Percentiles rank a stretch among this genome's conserved stretches.
phyloP scores from a whole-genome alignment of 768 basidiomycete species.

The Termitomyces sp. region DNA sequence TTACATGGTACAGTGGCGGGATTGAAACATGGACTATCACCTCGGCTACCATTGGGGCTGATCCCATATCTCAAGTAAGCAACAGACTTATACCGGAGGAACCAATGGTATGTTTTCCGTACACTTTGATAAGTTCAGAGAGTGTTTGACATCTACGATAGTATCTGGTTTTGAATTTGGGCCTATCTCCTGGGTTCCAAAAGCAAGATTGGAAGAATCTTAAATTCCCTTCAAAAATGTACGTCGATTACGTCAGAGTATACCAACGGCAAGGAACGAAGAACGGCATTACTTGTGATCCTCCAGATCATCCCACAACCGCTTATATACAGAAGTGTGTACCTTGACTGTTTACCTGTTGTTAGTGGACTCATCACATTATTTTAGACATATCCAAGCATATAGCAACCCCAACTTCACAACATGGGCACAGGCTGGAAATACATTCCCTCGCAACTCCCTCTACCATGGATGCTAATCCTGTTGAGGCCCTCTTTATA shows the following conservation, averaged over 20 bases:
- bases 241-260: constrained; percentile 86
- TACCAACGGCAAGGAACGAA: constrained; percentile 76
- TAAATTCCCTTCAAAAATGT: constrained; percentile 76
- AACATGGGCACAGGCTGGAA: constrained; percentile 77
- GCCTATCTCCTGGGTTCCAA: constrained; percentile 78
- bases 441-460: constrained; percentile 70
- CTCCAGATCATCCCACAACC: constrained; percentile 71
- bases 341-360: not conserved
- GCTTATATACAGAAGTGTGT: constrained; percentile 70
- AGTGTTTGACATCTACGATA: constrained; percentile 23
- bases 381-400: constrained; percentile 40
- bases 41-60: constrained; percentile 63
- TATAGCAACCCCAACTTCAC: constrained; percentile 84
- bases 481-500: not conserved
- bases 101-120: constrained; percentile 70
- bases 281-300: constrained; percentile 76
- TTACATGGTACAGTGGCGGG: constrained; percentile 79
- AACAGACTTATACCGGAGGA: constrained; percentile 83
- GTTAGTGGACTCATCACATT: not conserved
- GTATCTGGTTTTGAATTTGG: constrained; percentile 86
- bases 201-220: constrained; percentile 67
- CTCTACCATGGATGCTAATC: constrained; percentile 39
- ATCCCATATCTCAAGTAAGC: constrained; percentile 52
- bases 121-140: not conserved
- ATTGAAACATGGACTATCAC: constrained; percentile 69